Percentiles rank a stretch among this genome's conserved stretches.
Conservation (phyloP, 306 rosid species). For the Fragaria nilgerrensis region DNA sequence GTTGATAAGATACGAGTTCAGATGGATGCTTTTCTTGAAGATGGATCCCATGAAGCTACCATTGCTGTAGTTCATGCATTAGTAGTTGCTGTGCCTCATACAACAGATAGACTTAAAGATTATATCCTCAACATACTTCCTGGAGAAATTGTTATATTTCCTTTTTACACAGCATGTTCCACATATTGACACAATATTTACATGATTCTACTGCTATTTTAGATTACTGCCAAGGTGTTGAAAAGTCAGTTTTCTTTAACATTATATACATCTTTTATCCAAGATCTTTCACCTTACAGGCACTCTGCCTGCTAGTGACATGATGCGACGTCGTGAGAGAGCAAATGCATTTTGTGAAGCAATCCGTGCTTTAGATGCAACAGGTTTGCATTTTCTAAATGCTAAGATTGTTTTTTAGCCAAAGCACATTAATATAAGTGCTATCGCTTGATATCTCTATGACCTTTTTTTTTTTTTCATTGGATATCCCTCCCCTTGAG, state of each 20-base stretch:
- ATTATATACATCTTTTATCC: constrained; percentile 76
- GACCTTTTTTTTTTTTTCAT: neutral
- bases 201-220: neutral
- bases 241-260: constrained; percentile 61
- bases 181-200: constrained; percentile 14
- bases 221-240: constrained; percentile 19
- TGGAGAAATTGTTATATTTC: neutral
- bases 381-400: constrained; percentile 51
- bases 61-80: constrained; percentile 87
- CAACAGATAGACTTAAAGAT: constrained; percentile 88
- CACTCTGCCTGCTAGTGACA: constrained; percentile 49
- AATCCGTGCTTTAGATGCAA: constrained; percentile 92
- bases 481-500: constrained; percentile 9
- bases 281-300: constrained; percentile 87
- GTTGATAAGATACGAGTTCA: constrained; percentile 96
- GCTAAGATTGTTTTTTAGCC: neutral
- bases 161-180: constrained; percentile 3
- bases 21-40: constrained; percentile 99
- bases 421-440: neutral
- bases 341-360: constrained; percentile 93
- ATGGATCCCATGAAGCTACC: constrained; percentile 96
- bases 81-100: constrained; percentile 89
- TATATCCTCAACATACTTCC: constrained; percentile 67
- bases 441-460: neutral
- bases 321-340: constrained; percentile 64